Percentiles rank a stretch among this genome's conserved stretches.
Evolutionary conservation across 140 eudicot genomes (phyloP).

Genomic region (Stevia rebaudiana): DNA sequence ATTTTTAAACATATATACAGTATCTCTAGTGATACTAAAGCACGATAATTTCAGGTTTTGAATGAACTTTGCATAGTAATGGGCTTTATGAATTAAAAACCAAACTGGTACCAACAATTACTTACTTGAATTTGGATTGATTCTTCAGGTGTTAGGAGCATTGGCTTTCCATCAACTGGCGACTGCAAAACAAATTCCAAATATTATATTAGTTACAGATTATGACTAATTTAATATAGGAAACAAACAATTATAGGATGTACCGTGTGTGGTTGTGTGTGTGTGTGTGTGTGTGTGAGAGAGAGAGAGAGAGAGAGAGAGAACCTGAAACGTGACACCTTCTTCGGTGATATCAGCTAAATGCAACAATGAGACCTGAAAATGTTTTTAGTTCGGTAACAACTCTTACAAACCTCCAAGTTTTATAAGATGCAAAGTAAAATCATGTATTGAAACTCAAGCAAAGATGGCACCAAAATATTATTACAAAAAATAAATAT

Average conservation of each 20-base stretch:
- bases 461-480: constrained; percentile 3
- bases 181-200: constrained; percentile 49
- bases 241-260: background rate
- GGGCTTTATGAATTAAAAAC: background rate
- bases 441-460: background rate
- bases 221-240: background rate
- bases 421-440: background rate
- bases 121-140: constrained; percentile 91
- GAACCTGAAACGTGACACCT: constrained; percentile 95
- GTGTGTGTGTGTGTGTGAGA: background rate
- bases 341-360: constrained; percentile 88
- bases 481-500: too few relatives aligned
- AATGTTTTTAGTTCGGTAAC: constrained; percentile 22
- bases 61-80: constrained; percentile 3
- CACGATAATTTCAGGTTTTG: background rate
- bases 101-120: constrained; percentile 16
- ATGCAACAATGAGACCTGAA: constrained; percentile 86
- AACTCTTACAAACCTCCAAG: background rate
- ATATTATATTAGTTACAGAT: background rate
- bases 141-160: constrained; percentile 96
- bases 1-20: too few relatives aligned
- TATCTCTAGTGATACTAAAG: too few relatives aligned
- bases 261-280: background rate
- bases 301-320: constrained; percentile 13
- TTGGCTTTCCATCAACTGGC: constrained; percentile 90